A percentile compares a stretch with the other conserved stretches of the same genome.
Evolutionary conservation across 2,329 filamentous ascomycete species (phyloP).

Genomic region (Sphaerulina vaccinii): DNA sequence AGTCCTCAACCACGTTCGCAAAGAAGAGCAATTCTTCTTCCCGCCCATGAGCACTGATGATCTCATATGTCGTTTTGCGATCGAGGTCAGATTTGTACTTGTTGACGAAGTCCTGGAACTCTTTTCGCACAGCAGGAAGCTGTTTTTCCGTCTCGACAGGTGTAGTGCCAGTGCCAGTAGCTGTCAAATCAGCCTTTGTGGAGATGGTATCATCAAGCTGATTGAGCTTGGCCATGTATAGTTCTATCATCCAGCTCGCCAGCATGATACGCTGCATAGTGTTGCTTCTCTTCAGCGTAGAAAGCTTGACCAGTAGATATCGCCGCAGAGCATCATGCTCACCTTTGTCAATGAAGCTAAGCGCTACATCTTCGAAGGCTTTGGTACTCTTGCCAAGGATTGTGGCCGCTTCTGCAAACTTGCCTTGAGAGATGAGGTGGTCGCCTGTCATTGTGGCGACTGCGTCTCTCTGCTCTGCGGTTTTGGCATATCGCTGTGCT

Average conservation of each 20-base stretch:
- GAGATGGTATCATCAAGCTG: constrained; percentile 90
- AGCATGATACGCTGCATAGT: constrained; percentile 95
- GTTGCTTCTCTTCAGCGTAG: constrained; percentile 74
- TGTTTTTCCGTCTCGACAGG: constrained; percentile 67
- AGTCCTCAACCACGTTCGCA: constrained; percentile 83
- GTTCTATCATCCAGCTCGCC: constrained; percentile 88
- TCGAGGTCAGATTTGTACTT: constrained; percentile 87
- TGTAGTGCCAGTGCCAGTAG: constrained; percentile 50
- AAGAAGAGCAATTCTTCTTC: constrained; percentile 92
- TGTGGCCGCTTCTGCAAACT: constrained; percentile 79
- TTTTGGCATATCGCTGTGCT: constrained; percentile 81
- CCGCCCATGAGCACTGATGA: constrained; percentile 90
- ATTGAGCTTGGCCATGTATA: constrained; percentile 97
- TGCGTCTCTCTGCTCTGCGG: constrained; percentile 77
- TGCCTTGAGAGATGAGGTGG: constrained; percentile 75
- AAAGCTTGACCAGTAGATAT: constrained; percentile 82
- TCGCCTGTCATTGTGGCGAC: constrained; percentile 92
- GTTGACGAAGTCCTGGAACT: constrained; percentile 84
- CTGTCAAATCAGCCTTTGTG: constrained; percentile 77
- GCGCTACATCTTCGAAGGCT: constrained; percentile 90
- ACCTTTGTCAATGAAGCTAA: constrained; percentile 84
- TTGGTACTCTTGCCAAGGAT: constrained; percentile 96
- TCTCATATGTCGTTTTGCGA: constrained; percentile 87
- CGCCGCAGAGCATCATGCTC: constrained; percentile 88
- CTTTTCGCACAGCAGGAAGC: constrained; percentile 66